phyloP scores from a whole-genome alignment of 2,329 filamentous ascomycete species.

The Chrysosporium keratinophilum region DNA sequence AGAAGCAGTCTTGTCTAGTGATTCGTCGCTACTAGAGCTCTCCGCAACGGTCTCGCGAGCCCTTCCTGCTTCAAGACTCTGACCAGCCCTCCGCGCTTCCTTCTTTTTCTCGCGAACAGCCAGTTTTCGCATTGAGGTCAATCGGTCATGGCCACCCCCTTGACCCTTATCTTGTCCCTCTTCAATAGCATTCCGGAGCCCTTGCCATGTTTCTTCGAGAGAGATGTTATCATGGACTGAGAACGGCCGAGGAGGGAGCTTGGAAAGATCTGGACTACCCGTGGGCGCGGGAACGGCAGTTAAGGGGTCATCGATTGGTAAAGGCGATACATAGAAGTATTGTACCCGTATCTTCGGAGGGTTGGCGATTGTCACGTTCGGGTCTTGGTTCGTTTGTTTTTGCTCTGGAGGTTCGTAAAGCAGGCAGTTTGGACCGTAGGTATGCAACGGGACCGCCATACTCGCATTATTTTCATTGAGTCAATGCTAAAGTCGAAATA shows the following conservation, averaged over 20 bases:
- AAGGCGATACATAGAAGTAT: conserved; percentile 75
- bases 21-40: background rate
- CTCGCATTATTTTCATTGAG: background rate
- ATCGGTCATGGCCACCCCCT: background rate
- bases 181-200: conserved; percentile 34
- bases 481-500: background rate
- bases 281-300: conserved; percentile 51
- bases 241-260: conserved; percentile 63
- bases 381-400: conserved; percentile 21
- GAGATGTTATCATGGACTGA: conserved; percentile 67
- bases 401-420: conserved; percentile 28
- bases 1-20: background rate
- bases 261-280: conserved; percentile 41
- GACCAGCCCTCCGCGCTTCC: background rate
- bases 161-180: background rate
- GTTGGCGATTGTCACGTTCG: conserved; percentile 27
- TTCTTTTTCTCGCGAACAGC: background rate
- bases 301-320: conserved; percentile 82
- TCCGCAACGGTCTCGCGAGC: background rate
- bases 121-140: background rate
- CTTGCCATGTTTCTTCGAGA: conserved; percentile 67
- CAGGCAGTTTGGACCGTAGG: conserved; percentile 50
- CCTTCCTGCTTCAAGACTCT: background rate
- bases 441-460: conserved; percentile 44
- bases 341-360: conserved; percentile 54